These are phyloP conservation scores for Botrytis deweyae DNA, from an alignment of 2,329 filamentous ascomycete genomes.

Conservation along the genomic window DNA sequence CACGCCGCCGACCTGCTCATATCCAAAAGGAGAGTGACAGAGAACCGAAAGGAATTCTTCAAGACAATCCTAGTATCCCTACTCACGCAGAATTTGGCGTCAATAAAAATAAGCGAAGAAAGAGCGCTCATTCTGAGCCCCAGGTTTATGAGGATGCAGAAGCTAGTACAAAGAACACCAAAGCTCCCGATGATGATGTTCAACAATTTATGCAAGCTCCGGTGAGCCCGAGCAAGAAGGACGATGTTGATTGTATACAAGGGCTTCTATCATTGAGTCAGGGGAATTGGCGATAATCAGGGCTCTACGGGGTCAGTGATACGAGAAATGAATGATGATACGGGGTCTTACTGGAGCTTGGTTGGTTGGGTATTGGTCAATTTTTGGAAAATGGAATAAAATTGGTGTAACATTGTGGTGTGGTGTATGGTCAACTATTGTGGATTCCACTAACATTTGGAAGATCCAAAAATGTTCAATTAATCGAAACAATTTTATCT, in stretches of 20 bases:
- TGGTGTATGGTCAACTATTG: slow-evolving; percentile 12
- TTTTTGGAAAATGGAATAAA: neutral
- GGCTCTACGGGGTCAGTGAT: neutral
- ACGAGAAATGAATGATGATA: slow-evolving; percentile 21
- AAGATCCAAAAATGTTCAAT: slow-evolving; percentile 15
- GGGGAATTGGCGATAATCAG: slow-evolving; percentile 70
- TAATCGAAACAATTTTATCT: neutral
- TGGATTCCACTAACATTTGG: neutral
- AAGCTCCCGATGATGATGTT: slow-evolving; percentile 57
- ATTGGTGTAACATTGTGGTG: slow-evolving; percentile 1
- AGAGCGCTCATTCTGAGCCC: slow-evolving; percentile 37
- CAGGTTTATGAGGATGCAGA: slow-evolving; percentile 56
- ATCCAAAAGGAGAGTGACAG: slow-evolving; percentile 30
- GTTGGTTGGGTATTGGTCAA: slow-evolving; percentile 14
- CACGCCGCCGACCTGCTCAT: slow-evolving; percentile 39
- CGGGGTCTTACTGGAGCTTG: slow-evolving; percentile 19
- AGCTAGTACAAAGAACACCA: slow-evolving; percentile 22
- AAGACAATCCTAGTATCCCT: slow-evolving; percentile 33
- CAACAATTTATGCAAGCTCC: slow-evolving; percentile 70
- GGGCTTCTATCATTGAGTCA: slow-evolving; percentile 86
- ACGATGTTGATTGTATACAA: slow-evolving; percentile 85
- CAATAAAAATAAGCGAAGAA: slow-evolving; percentile 30
- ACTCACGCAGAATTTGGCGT: slow-evolving; percentile 33
- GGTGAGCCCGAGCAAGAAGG: slow-evolving; percentile 68
- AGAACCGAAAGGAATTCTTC: slow-evolving; percentile 32